Base-by-base conservation (phyloP, 2,329 filamentous ascomycete species). In the Ophiostoma australiae region DNA sequence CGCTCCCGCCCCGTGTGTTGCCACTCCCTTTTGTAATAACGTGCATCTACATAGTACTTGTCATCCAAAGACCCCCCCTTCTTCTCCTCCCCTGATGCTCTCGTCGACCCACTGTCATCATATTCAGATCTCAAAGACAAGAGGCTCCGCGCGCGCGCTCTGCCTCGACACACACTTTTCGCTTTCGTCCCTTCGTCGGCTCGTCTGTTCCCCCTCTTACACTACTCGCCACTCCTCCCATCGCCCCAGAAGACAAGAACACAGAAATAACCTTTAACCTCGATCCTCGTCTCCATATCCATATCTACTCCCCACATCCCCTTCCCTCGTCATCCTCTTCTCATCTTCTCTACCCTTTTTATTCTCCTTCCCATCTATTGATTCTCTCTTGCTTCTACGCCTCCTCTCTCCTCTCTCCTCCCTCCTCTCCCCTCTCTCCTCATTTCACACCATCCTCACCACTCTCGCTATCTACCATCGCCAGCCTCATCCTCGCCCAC, bases 271-370 rank as follows among this genome's bases (percentile, higher is more conserved):
- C 33, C 33, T 39, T 66, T 11, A 20, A 66, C n/a, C 35, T 66
- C 35, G 44, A 39, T n/a, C 35, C 20, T 66, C 63, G 61, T 58
- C 67, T 69, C 66, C 70, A 69, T 66, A 66, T 66, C 63, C 70
- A 69, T 66, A 66, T 66, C 63, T 66, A 66, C 35, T 39, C 63
- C 67, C 67, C 67, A 66, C 70, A 69, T 70, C 71, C 58, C 55
- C 67, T 58, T 68, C 31, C 27, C 39, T 70, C 61, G 39, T 41
- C 68, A 55, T 17, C 33, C 37, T 13, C 23, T 39, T 69, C 68
- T 71, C 27, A 67, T 20, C 66, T 15, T 31, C 69, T 66, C 39
- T 27, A 11, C 41, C 67, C 58, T 67, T 61, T 44, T 44, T 37
- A 39, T 67, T 63, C 27, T 31, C 17, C 44, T 44, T 68, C 23